A percentile compares a stretch with the other conserved stretches of the same genome.
phyloP scores from a whole-genome alignment of 129 eudicot species.

The Apium graveolens region DNA sequence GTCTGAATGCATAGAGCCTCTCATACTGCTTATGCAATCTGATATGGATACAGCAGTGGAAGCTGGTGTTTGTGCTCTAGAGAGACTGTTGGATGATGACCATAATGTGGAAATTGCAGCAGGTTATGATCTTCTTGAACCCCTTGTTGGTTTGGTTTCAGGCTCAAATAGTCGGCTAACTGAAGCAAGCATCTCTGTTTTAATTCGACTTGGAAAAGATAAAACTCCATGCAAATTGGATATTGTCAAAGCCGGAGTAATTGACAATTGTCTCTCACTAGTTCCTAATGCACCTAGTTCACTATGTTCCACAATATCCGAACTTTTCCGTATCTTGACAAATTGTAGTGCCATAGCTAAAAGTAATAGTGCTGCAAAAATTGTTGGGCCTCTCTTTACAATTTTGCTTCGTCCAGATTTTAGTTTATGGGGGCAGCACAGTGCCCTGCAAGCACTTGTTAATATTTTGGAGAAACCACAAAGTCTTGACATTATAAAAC shows the following conservation, averaged over 20 bases:
- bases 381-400: constrained; percentile 63
- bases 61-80: constrained; percentile 68
- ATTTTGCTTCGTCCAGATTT: constrained; percentile 60
- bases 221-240: constrained; percentile 61
- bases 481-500: constrained; percentile 49
- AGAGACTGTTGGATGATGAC: constrained; percentile 65
- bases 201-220: constrained; percentile 71
- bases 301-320: constrained; percentile 56
- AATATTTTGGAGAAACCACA: constrained; percentile 79
- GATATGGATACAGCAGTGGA: constrained; percentile 42
- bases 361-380: constrained; percentile 52
- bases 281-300: constrained; percentile 52
- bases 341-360: constrained; percentile 72
- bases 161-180: constrained; percentile 60
- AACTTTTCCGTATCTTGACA: constrained; percentile 73
- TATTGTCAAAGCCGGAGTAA: constrained; percentile 63
- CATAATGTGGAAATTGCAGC: constrained; percentile 47
- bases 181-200: constrained; percentile 68
- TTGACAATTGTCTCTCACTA: constrained; percentile 55
- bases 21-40: constrained; percentile 44
- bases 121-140: constrained; percentile 42
- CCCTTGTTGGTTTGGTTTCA: constrained; percentile 53
- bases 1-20: constrained; percentile 52
- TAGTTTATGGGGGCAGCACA: constrained; percentile 70
- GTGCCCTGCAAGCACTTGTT: constrained; percentile 83